Evolutionary conservation across 179 eudicot species (phyloP), one percentile per base, ranked within the genome.

Genomic region (Spinacia oleracea): DNA sequence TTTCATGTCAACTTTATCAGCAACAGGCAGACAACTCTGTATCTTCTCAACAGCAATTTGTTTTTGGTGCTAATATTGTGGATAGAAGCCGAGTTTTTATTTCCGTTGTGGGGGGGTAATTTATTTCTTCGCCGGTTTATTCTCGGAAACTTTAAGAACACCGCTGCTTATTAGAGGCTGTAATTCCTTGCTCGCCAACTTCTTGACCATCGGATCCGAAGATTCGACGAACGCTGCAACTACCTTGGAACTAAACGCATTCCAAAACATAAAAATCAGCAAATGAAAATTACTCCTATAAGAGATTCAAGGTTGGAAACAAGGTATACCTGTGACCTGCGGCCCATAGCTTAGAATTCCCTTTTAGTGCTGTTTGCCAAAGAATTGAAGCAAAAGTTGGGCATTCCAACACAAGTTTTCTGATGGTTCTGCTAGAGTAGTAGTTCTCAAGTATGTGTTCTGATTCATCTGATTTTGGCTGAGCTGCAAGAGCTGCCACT

Each of bases 361-460:
- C 98, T 87, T 88, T 58, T 21, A 96, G 79, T 53, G 98, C 93
- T 38, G 70, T 88, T 60, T 87, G 82, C 99, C 99, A 96, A 42
- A 96, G 80, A 65, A 83, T 82, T 29, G 92, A 77, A 77, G 99
- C 98, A 70, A 93, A 96, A 31, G 84, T 23, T 6, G 99, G 97
- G 79, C 93, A 91, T 63, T 94, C 97, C 45, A 94, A 81, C 67
- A 91, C 84, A 34, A 96, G 90, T 84, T 87, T 96, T 79, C 98
- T 84, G 23, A 96, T 90, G 72, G 90, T 87, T 84, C 99, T 83
- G 89, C 91, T 96, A 5, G 99, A 92, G 67, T 92, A 88, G 78
- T 90, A 96, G 81, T 92, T 89, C 66, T 89, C 94, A 70, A 96
- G 87, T 72, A 96, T 84, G 83, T 96, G 99, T 79, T 89, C 93